Evolutionary conservation across 495 filamentous ascomycete species (phyloP), one percentile per base, ranked within the genome.

Genomic region (Penicillium cosmopolitanum): DNA sequence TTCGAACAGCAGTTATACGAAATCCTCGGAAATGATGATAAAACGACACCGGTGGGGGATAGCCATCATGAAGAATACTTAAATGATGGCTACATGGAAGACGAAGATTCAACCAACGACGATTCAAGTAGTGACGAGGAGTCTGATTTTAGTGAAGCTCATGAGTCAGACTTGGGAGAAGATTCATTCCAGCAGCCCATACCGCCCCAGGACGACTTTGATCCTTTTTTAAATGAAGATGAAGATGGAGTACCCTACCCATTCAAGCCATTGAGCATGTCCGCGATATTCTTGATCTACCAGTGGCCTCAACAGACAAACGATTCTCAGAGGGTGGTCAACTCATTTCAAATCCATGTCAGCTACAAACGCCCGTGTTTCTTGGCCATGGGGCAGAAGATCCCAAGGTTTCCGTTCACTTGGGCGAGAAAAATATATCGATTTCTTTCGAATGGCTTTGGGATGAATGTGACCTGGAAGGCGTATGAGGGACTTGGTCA

Each of bases 341-440:
- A 48, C 13, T 25, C 5, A 11, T 9, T n/a, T 33, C 54, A 33
- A 55, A 21, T 23, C 40, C 55, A 25, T 2, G 5, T 25, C 52
- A 66, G 64, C 35, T 71, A 7, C 42, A 65, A 38, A 75, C 58
- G 6, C 83, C 79, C 12, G 59, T 84, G 3, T 80, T 88, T 60
- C 65, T 87, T 10, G 74, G 80, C 13, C 84, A 89, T 69, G 82
- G 80, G 15, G 57, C 51, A 12, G 76, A 82, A 51, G 85, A 87
- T 66, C 66, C 72, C 0, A 74, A 82, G 18, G 78, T 87, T 5
- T 69, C 74, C n/a, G 61, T 82, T 0, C 38, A 68, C 5, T 66
- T 80, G 23, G 84, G 84, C 5, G 57, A 70, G 42, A 57, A 66
- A 66, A n/a, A 68, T 84, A 57, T 64, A 67, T 15, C 66, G 73